Base-by-base conservation (phyloP, 108 stramenopile genomes). In the Cylindrotheca fusiformis region DNA sequence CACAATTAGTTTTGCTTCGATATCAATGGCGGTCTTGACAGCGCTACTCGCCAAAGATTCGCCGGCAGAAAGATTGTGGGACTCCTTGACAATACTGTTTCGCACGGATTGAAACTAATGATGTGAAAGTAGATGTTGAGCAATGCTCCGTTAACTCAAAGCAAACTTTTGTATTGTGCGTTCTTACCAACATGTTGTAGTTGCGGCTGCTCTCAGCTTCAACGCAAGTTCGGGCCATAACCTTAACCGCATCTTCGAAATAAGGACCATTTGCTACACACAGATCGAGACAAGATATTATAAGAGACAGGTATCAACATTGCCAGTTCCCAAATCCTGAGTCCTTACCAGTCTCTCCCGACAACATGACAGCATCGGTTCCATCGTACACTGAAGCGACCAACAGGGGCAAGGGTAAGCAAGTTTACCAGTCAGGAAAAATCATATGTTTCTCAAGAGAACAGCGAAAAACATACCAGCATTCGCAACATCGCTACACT, bases 401-500 rank as follows among this genome's bases (percentile, higher is more conserved):
- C n/a, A n/a, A n/a, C n/a, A n/a, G n/a, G 27, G n/a, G n/a, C n/a
- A n/a, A n/a, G n/a, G n/a, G n/a, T n/a, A n/a, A n/a, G n/a, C n/a
- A n/a, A n/a, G n/a, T n/a, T n/a, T n/a, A n/a, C n/a, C n/a, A n/a
- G n/a, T n/a, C n/a, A n/a, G n/a, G n/a, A n/a, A n/a, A n/a, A n/a
- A n/a, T n/a, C n/a, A n/a, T n/a, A n/a, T n/a, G n/a, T n/a, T n/a
- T n/a, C n/a, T n/a, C n/a, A n/a, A n/a, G n/a, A n/a, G n/a, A n/a
- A n/a, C n/a, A n/a, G n/a, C 22, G 91, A 83, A 24, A 96, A 94
- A n/a, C n/a, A n/a, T n/a, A n/a, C n/a, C n/a, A 23, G 99, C 97
- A 70, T 99, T 99, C 58, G 99, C 99, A 31, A 99, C 97, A 72
- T 99, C 99, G 29, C 95, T 87, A 79, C 96, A 97, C 72, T 99